Base-by-base conservation (phyloP, 805 yeast species). In the Spathaspora girioi region DNA sequence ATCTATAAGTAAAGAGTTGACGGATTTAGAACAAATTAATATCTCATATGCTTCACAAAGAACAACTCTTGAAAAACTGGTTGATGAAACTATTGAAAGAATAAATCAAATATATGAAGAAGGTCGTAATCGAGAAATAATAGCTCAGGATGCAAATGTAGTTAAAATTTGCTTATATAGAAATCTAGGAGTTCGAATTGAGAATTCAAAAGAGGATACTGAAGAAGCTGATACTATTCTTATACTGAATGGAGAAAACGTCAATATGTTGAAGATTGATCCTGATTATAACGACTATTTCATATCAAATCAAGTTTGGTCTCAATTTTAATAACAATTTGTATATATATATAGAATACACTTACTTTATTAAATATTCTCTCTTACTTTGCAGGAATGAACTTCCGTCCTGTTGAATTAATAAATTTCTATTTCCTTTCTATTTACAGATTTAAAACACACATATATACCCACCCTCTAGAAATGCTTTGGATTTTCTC, bases 251-350 rank as follows among this genome's bases (percentile, higher is more conserved):
- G 26, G 65, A n/a, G 67, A 66, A 26, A 63, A 71, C 26, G 67
- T 82, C 1, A 80, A 78, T 57, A 70, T 80, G 8, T 65, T 86
- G 48, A 77, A 80, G 26, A 76, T 83, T 61, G 75, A 76, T 43
- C 71, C 74, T 31, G 78, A 81, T 52, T 81, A 83, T 54, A 81
- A 87, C 59, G 84, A 83, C 52, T 85, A 77, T 59, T 88, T 87
- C 64, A 78, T 87, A 29, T 79, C 89, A 12, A 88, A 89, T 60
- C 86, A 81, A 62, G 79, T 89, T 31, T 89, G 96, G 96, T 94
- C 87, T 54, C 77, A 79, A 32, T 40, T 61, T 17, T 53, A 54
- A 12, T 3, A 2, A 4, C 11, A 29, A 10, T 29, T 29, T 10
- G 14, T 9, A 29, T 9, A 11, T 27, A 35, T 35, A 14, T 14